Percentiles rank a stretch among this genome's conserved stretches.
These are phyloP conservation scores for Atractiella rhizophila DNA, from an alignment of 768 basidiomycete genomes.

Conservation along the genomic window DNA sequence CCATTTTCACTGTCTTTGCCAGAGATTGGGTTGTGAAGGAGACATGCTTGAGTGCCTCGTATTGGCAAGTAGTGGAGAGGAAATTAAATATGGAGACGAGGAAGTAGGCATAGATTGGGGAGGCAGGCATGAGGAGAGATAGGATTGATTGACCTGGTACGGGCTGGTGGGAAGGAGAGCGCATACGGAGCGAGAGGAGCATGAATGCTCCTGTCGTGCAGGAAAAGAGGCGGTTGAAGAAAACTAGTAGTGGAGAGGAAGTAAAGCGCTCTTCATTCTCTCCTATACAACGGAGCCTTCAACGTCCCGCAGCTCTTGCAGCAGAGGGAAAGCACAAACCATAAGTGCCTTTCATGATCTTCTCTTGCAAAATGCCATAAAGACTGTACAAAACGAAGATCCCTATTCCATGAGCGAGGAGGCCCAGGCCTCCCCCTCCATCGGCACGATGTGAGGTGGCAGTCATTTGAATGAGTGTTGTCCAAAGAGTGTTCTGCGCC, in stretches of 20 bases:
- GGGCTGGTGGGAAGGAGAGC: background rate
- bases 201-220: constrained; percentile 2
- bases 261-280: constrained; percentile 12
- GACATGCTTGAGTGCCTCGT: constrained; percentile 13
- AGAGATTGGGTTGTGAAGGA: constrained; percentile 13
- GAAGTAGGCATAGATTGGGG: constrained; percentile 4
- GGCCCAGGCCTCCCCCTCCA: too few species aligned
- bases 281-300: background rate
- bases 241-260: constrained; percentile 13
- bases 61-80: constrained; percentile 14
- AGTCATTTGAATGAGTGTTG: too few species aligned
- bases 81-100: constrained; percentile 15
- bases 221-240: constrained; percentile 14
- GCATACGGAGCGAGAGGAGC: background rate
- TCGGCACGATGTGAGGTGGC: too few species aligned
- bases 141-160: background rate
- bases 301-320: background rate
- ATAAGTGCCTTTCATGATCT: constrained; percentile 16
- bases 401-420: constrained; percentile 7
- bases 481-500: too few species aligned
- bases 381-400: constrained; percentile 12
- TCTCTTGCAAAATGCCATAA: constrained; percentile 14
- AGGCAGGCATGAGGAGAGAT: background rate
- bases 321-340: constrained; percentile 1
- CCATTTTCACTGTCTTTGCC: constrained; percentile 16